Conservation (phyloP, 169 alveolate species). For the Cryptosporidium sp. region DNA sequence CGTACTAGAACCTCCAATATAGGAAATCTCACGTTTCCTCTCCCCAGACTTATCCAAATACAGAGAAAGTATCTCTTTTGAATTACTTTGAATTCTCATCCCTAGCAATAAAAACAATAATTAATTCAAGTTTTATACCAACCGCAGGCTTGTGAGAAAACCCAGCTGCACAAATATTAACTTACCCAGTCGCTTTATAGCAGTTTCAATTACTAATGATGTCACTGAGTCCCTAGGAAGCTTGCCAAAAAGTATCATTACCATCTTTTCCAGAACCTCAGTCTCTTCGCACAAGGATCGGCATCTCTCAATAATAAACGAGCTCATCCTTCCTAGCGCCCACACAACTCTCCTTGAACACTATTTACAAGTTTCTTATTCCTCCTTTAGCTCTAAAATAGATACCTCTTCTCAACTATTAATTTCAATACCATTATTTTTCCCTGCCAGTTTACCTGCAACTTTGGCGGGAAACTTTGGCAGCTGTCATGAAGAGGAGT, state of each 20-base stretch:
- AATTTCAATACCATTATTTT: neutral
- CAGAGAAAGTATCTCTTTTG: conserved; percentile 67
- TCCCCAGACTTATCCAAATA: conserved; percentile 51
- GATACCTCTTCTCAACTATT: neutral
- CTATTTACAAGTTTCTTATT: neutral
- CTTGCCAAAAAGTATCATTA: conserved; percentile 77
- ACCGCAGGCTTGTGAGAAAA: neutral
- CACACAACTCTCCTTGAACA: neutral
- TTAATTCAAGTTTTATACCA: conserved; percentile 31
- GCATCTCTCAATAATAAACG: conserved; percentile 78
- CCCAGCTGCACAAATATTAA: neutral
- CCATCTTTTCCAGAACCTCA: conserved; percentile 77
- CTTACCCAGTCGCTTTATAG: conserved; percentile 71
- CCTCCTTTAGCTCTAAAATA: neutral
- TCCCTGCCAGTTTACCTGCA: neutral
- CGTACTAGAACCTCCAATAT: conserved; percentile 23
- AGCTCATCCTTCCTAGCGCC: conserved; percentile 69
- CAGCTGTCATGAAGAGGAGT: neutral
- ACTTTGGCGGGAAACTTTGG: neutral
- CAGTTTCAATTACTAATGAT: conserved; percentile 47
- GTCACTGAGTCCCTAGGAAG: conserved; percentile 70
- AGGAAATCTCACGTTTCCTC: conserved; percentile 46
- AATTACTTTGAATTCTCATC: conserved; percentile 75
- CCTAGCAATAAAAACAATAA: conserved; percentile 52
- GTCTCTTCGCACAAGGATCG: conserved; percentile 79